Evolutionary conservation across 75 land plant genomes (phyloP).

Genomic region (Adiantum capillusveneris): DNA sequence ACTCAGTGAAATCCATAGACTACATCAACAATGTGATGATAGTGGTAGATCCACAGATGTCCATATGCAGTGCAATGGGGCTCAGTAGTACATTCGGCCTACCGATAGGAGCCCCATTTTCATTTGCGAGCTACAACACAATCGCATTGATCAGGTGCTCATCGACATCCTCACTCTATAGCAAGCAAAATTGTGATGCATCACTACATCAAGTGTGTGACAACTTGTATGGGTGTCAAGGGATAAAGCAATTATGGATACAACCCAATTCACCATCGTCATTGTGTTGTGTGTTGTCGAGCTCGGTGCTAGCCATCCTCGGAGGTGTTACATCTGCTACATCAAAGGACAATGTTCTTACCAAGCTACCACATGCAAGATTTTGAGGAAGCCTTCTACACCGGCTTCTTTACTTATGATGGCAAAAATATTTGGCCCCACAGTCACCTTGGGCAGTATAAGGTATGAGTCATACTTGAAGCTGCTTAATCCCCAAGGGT

Average conservation of each 20-base stretch:
- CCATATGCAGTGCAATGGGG: slow-evolving; percentile 37
- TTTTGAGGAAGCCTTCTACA: too few species aligned
- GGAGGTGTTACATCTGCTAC: too few species aligned
- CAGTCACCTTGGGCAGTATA: too few species aligned
- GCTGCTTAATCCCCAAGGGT: too few species aligned
- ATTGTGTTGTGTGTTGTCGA: background rate
- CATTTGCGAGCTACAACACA: slow-evolving; percentile 5
- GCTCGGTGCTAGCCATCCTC: background rate
- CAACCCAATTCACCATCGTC: background rate
- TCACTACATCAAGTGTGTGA: background rate
- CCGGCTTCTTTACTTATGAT: too few species aligned
- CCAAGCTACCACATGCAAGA: too few species aligned
- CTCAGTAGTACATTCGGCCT: slow-evolving; percentile 45
- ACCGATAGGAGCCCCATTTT: slow-evolving; percentile 34
- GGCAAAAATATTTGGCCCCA: too few species aligned
- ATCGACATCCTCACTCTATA: background rate
- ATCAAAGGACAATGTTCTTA: too few species aligned
- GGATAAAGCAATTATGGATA: background rate
- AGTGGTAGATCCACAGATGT: slow-evolving; percentile 59
- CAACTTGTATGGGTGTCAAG: background rate
- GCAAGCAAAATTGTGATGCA: background rate
- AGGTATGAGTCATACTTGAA: too few species aligned
- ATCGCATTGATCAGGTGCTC: background rate
- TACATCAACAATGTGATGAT: slow-evolving; percentile 48
- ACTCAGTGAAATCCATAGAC: slow-evolving; percentile 54